These are phyloP conservation scores for Acidomyces sp. DNA, from an alignment of 495 filamentous ascomycete genomes.

Conservation along the genomic window DNA sequence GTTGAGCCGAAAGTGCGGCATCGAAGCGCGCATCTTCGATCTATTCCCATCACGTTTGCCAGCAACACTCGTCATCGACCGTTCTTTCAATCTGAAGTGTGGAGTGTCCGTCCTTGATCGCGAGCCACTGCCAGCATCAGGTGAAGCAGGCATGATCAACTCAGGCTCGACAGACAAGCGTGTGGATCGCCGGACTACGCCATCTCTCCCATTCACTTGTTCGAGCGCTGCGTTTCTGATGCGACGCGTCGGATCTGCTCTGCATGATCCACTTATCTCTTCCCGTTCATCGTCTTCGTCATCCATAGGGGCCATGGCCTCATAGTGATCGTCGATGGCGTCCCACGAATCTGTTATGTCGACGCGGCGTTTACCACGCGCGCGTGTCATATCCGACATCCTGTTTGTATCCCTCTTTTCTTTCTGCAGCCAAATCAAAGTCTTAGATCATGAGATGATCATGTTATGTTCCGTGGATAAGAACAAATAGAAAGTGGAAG, in stretches of 20 bases:
- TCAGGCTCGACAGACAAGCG: slow-evolving; percentile 31
- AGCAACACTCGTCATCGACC: slow-evolving; percentile 13
- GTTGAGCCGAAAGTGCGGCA: slow-evolving; percentile 12
- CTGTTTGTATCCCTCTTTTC: no score
- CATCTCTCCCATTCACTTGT: slow-evolving; percentile 21
- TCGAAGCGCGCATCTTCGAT: slow-evolving; percentile 8
- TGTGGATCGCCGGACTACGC: slow-evolving; percentile 11
- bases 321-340: slow-evolving; percentile 21
- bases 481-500: no score
- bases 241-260: slow-evolving; percentile 1
- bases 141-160: slow-evolving; percentile 36
- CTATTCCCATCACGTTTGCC: neutral
- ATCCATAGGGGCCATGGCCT: slow-evolving; percentile 4
- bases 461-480: no score
- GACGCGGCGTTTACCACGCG: slow-evolving; percentile 15
- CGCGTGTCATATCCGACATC: slow-evolving; percentile 15
- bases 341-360: slow-evolving; percentile 27
- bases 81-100: slow-evolving; percentile 15
- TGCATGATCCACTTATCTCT: slow-evolving; percentile 5
- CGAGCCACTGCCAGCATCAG: slow-evolving; percentile 15
- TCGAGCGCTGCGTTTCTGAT: slow-evolving; percentile 1
- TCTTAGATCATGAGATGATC: no score
- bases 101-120: slow-evolving; percentile 3
- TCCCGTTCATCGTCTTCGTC: slow-evolving; percentile 12
- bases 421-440: no score